These are phyloP conservation scores for Pulveroboletus sp. DNA, from an alignment of 768 basidiomycete genomes.

Conservation along the genomic window DNA sequence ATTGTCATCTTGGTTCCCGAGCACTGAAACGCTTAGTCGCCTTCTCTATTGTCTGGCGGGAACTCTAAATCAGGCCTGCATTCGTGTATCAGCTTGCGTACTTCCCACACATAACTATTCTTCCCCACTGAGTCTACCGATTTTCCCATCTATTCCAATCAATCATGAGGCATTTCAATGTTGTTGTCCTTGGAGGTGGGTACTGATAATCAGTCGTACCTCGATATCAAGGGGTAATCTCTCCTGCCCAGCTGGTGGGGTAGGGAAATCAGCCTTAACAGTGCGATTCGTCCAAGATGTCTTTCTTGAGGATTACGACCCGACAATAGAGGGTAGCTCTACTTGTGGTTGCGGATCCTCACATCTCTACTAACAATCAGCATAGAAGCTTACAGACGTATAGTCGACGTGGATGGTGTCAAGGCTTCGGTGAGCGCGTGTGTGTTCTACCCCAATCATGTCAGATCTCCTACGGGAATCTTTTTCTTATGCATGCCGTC, in stretches of 20 bases:
- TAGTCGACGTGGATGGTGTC: conserved; percentile 63
- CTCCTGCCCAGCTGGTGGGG: conserved; percentile 64
- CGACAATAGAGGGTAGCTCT: conserved; percentile 73
- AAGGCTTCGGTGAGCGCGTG: conserved; percentile 47
- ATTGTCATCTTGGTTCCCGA: not conserved
- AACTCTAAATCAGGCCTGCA: conserved; percentile 2
- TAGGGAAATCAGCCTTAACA: conserved; percentile 84
- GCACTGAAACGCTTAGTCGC: conserved; percentile 2
- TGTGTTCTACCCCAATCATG: conserved; percentile 16
- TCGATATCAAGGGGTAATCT: not conserved
- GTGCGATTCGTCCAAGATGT: conserved; percentile 71
- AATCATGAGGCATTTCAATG: conserved; percentile 72
- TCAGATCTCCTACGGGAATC: conserved; percentile 2
- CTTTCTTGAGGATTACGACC: conserved; percentile 76
- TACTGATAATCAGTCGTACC: conserved; percentile 11
- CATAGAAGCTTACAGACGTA: conserved; percentile 68
- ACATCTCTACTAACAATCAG: conserved; percentile 7
- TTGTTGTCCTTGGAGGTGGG: conserved; percentile 78
- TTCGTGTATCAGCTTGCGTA: conserved; percentile 11
- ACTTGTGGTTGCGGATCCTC: not conserved
- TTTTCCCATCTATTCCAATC: no score
- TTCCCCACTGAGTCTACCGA: no score
- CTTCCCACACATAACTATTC: conserved; percentile 22
- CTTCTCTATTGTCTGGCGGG: not conserved
- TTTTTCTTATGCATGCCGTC: conserved; percentile 10